phyloP scores from a whole-genome alignment of 164 flowering plant species.

The Aristolochia fimbriata region DNA sequence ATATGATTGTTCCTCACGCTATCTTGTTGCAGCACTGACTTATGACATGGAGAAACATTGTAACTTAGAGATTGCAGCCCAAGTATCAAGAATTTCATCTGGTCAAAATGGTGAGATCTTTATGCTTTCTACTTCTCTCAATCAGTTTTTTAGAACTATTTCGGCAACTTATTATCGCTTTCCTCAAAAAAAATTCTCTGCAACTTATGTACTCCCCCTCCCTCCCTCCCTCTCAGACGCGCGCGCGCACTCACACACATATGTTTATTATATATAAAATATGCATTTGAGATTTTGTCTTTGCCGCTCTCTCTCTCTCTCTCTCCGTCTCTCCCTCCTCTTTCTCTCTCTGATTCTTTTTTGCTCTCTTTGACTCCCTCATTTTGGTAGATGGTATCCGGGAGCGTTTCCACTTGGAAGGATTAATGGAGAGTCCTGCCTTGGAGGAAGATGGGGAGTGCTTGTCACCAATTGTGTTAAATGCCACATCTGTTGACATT shows the following conservation, averaged over 20 bases:
- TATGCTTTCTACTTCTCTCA: not conserved
- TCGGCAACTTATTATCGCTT: too few species aligned
- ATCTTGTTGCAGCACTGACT: constrained; percentile 53
- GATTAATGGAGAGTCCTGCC: constrained; percentile 84
- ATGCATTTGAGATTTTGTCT: not conserved
- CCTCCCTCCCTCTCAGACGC: too few species aligned
- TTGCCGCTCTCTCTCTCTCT: too few species aligned
- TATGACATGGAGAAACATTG: constrained; percentile 87
- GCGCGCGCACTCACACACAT: not conserved
- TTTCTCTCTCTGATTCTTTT: not conserved
- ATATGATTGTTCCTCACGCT: constrained; percentile 1
- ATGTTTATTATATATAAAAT: not conserved
- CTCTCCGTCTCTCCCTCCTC: too few species aligned
- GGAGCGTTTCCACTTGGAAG: constrained; percentile 74
- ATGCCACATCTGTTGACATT: constrained; percentile 87
- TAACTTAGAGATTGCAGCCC: constrained; percentile 88
- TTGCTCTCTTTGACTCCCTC: not conserved
- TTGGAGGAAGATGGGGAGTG: constrained; percentile 90
- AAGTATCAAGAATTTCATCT: constrained; percentile 54
- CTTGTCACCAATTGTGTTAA: constrained; percentile 66
- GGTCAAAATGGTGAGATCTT: constrained; percentile 43
- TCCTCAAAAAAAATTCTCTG: too few species aligned
- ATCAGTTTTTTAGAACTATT: not conserved
- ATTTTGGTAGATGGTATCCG: constrained; percentile 54
- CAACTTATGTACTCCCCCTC: too few species aligned